Evolutionary conservation across 768 basidiomycete genomes (phyloP), one percentile per base, ranked within the genome.

Genomic region (Lentinula detonsa): DNA sequence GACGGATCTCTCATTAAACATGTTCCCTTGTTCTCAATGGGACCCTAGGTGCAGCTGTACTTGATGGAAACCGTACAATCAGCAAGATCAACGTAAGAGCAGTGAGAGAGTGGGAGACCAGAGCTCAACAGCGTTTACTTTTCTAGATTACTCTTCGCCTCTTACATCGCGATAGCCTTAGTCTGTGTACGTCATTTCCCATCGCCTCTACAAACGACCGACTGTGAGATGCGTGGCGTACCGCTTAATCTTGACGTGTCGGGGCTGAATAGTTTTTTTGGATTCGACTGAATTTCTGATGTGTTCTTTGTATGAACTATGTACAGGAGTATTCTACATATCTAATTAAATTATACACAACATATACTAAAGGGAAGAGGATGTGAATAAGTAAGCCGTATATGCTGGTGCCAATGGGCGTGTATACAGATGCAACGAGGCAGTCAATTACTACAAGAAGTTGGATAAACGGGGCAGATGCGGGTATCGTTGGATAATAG

Each of bases 361-460:
- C 43, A 11, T 57, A 59, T 46, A 58, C 52, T 59, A 43, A 45
- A 40, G 33, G 34, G 63, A 35, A 53, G 35, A 34, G 52, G 15
- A 43, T 55, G 59, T 48, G 16, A 42, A 51, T 34, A 54, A 37
- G 48, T 39, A 57, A 57, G 2, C 10, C 28, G 56, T 15, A 28
- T 35, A 53, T 35, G 48, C 43, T 58, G 53, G 56, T 39, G 54
- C 60, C 23, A 43, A 40, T 54, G 39, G 52, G 53, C 52, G 57
- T 58, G 61, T 57, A 57, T 65, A 65, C 46, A 60, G 40, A 66
- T 64, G 63, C 63, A 55, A 74, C 68, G 67, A 71, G 64, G 58
- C 56, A 66, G 67, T 67, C 51, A 65, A 63, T 70, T 71, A 69
- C 63, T 72, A 58, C 42, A 58, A 58, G 54, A 54, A 42, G 23